These are phyloP conservation scores for Apiospora rasikravindrae DNA, from an alignment of 2,329 filamentous ascomycete species.

Conservation along the genomic window DNA sequence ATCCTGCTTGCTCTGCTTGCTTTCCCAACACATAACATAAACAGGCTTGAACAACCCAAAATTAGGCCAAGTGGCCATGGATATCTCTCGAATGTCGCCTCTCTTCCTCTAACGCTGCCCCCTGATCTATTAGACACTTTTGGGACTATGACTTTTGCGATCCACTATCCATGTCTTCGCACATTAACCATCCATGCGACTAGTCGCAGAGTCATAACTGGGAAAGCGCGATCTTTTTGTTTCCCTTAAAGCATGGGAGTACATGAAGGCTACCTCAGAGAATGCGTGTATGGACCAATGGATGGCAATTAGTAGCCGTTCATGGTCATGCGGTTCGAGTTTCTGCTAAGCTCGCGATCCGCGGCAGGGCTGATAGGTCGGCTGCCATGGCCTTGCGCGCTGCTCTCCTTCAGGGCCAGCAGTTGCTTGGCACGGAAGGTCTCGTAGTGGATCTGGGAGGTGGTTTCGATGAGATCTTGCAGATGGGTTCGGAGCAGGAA, in stretches of 20 bases:
- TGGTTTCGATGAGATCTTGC: slow-evolving; percentile 98
- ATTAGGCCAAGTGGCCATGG: slow-evolving; percentile 27
- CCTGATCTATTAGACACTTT: slow-evolving; percentile 24
- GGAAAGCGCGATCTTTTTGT: slow-evolving; percentile 18
- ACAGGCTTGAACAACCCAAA: slow-evolving; percentile 35
- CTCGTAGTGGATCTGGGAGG: slow-evolving; percentile 99
- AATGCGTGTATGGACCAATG: slow-evolving; percentile 2
- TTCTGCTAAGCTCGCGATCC: slow-evolving; percentile 94
- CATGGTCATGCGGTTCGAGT: slow-evolving; percentile 97
- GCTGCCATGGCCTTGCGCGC: slow-evolving; percentile 80
- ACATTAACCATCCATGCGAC: slow-evolving; percentile 25
- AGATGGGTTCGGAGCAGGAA: slow-evolving; percentile 98
- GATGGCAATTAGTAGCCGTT: slow-evolving; percentile 85
- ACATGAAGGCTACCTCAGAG: slow-evolving; percentile 3
- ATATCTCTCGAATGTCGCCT: slow-evolving; percentile 19
- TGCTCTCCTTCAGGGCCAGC: slow-evolving; percentile 97
- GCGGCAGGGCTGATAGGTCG: slow-evolving; percentile 94
- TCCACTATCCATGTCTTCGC: slow-evolving; percentile 26
- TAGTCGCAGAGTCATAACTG: slow-evolving; percentile 32
- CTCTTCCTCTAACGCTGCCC: slow-evolving; percentile 30
- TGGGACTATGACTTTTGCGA: slow-evolving; percentile 16
- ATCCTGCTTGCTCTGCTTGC: slow-evolving; percentile 41
- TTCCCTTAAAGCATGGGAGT: not conserved
- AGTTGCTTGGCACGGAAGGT: slow-evolving; percentile 99
- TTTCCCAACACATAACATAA: slow-evolving; percentile 43